phyloP scores from a whole-genome alignment of 345 rosid species.

The Adansonia digitata region DNA sequence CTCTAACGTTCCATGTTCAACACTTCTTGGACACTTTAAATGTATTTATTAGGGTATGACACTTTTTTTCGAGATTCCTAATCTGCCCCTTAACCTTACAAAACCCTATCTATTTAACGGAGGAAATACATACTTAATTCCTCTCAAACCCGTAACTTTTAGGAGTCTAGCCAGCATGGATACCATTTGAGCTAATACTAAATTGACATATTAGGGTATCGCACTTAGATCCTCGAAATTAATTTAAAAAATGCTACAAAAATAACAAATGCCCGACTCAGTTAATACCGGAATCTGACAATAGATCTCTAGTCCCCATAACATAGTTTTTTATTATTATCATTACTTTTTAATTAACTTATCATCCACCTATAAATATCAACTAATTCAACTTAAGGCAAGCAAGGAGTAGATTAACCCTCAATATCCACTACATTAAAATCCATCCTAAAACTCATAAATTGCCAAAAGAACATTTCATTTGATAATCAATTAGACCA shows the following conservation, averaged over 20 bases:
- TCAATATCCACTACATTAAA: not conserved
- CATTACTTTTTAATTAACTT: not conserved
- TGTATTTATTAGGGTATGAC: not conserved
- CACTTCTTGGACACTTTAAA: not conserved
- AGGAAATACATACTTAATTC: too few species aligned
- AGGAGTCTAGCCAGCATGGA: too few species aligned
- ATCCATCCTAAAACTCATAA: not conserved
- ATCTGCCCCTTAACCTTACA: too few species aligned
- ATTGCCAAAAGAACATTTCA: not conserved
- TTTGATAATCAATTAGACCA: not conserved
- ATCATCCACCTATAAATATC: not conserved
- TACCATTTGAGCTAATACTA: too few species aligned
- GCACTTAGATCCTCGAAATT: not conserved
- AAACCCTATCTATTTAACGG: too few species aligned
- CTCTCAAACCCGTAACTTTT: too few species aligned
- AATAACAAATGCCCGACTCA: not conserved
- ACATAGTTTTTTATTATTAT: not conserved
- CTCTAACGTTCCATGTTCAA: not conserved
- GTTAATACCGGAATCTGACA: not conserved
- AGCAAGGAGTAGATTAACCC: not conserved
- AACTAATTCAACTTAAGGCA: not conserved
- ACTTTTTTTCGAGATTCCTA: too few species aligned
- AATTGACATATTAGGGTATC: not conserved
- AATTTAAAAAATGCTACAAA: not conserved
- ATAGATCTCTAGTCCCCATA: not conserved